Conservation (phyloP, 257 asterid species). For the Osmanthus fragrans region DNA sequence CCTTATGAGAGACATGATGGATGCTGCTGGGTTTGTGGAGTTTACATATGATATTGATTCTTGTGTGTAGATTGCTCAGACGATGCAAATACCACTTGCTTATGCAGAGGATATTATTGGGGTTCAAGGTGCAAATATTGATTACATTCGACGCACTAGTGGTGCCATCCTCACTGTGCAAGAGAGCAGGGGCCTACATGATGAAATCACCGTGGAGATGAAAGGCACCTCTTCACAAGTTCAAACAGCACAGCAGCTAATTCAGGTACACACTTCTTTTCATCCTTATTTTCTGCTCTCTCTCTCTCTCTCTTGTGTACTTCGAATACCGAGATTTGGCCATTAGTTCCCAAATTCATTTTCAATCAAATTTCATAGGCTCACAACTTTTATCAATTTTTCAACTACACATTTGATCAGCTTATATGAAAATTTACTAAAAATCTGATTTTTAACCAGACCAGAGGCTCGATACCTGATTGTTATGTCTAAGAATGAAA, state of each 20-base stretch:
- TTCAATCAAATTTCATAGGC: no score
- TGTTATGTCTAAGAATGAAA: background rate
- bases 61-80: constrained; percentile 61
- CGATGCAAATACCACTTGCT: constrained; percentile 77
- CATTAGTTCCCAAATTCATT: background rate
- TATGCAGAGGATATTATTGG: constrained; percentile 94
- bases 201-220: constrained; percentile 81
- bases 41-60: constrained; percentile 17
- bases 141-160: constrained; percentile 72
- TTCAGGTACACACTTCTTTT: constrained; percentile 49
- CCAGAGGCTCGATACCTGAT: background rate
- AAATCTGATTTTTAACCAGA: no score
- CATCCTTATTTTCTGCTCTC: background rate
- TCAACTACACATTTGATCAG: no score
- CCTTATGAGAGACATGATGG: background rate
- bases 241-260: constrained; percentile 78
- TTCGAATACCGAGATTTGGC: background rate
- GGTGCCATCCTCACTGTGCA: constrained; percentile 78
- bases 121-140: constrained; percentile 70
- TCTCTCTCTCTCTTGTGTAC: background rate
- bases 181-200: constrained; percentile 70
- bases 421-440: no score
- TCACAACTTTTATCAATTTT: no score
- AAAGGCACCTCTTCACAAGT: constrained; percentile 85
- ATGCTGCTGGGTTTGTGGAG: background rate